A percentile compares a stretch with the other conserved stretches of the same genome.
Evolutionary conservation across 805 yeast genomes (phyloP).

Genomic region (Starmerella kuoi): DNA sequence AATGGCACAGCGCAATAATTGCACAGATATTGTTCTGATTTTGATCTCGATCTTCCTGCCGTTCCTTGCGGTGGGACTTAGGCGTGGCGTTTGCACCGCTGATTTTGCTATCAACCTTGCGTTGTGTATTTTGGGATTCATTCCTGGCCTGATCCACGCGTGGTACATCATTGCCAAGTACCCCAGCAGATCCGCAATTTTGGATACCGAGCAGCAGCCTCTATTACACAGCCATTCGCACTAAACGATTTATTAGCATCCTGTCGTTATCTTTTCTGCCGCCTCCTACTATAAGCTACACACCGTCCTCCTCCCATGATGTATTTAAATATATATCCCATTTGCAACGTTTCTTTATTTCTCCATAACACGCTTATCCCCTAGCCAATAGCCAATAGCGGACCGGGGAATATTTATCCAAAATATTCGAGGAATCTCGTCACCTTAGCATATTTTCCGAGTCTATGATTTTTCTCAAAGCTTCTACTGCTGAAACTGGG

Average conservation of each 20-base stretch:
- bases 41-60: slow-evolving; percentile 62
- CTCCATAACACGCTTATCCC: too few species aligned
- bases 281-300: too few species aligned
- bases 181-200: slow-evolving; percentile 33
- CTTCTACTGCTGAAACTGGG: slow-evolving; percentile 15
- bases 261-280: too few species aligned
- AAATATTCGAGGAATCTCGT: too few species aligned
- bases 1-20: slow-evolving; percentile 19
- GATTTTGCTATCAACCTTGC: slow-evolving; percentile 59
- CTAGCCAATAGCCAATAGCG: too few species aligned
- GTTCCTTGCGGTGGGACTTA: slow-evolving; percentile 64
- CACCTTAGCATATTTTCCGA: slow-evolving; percentile 1
- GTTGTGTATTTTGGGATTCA: slow-evolving; percentile 54
- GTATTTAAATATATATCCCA: too few species aligned
- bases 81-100: slow-evolving; percentile 59
- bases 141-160: slow-evolving; percentile 68
- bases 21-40: slow-evolving; percentile 53
- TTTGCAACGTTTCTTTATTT: too few species aligned
- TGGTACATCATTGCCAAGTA: slow-evolving; percentile 68
- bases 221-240: background rate
- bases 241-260: too few species aligned
- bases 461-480: slow-evolving; percentile 10
- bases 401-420: too few species aligned
- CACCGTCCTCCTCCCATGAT: too few species aligned
- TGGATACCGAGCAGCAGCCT: background rate